Conservation (phyloP, 495 filamentous ascomycete species). For the Viridothelium virens region DNA sequence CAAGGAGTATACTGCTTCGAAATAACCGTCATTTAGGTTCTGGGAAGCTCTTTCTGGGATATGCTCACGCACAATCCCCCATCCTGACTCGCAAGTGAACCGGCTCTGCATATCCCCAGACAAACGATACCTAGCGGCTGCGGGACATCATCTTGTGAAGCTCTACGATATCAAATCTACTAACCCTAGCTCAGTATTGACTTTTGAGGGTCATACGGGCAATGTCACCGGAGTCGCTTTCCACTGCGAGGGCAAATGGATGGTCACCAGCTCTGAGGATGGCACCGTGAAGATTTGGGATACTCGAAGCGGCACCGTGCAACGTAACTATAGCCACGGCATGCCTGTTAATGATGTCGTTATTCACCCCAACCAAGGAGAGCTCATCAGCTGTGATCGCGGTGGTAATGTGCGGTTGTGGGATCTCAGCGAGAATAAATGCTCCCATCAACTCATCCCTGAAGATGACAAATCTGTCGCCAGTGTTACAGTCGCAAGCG, state of each 20-base stretch:
- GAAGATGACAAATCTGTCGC: constrained; percentile 89
- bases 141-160: constrained; percentile 89
- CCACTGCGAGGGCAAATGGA: constrained; percentile 98
- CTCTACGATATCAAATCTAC: constrained; percentile 96
- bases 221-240: constrained; percentile 96
- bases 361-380: constrained; percentile 96
- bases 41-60: constrained; percentile 98
- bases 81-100: constrained; percentile 96
- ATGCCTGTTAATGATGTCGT: constrained; percentile 90
- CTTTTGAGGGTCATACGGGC: constrained; percentile 89
- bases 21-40: constrained; percentile 51
- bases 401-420: constrained; percentile 89
- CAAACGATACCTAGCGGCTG: constrained; percentile 90
- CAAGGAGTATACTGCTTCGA: too few relatives aligned
- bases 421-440: constrained; percentile 95
- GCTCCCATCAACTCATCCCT: constrained; percentile 90
- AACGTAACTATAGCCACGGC: constrained; percentile 85
- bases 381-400: constrained; percentile 92
- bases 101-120: constrained; percentile 96
- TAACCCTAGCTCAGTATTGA: constrained; percentile 83
- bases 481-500: constrained; percentile 91
- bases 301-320: constrained; percentile 75
- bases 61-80: constrained; percentile 94
- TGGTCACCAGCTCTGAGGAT: constrained; percentile 98
- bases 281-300: constrained; percentile 99